These are phyloP conservation scores for Diaporthe destruens DNA, from an alignment of 2,329 filamentous ascomycete genomes.

Conservation along the genomic window DNA sequence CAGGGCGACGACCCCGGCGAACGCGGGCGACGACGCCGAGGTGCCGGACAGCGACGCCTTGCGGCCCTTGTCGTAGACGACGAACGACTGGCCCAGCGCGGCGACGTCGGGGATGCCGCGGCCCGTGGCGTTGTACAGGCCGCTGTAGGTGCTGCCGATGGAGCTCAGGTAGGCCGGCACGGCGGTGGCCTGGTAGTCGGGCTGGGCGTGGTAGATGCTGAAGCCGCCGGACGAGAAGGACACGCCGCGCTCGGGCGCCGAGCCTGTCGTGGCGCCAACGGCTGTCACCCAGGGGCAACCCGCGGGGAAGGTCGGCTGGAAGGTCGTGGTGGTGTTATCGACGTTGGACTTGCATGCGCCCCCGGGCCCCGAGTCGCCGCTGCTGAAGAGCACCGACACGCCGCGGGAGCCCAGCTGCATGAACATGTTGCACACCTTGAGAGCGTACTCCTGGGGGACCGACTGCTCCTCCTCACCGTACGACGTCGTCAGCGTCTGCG, in stretches of 20 bases:
- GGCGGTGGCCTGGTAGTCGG: constrained; percentile 50
- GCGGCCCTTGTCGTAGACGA: constrained; percentile 49
- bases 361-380: constrained; percentile 37
- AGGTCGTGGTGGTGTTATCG: constrained; percentile 39
- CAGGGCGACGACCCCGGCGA: constrained; percentile 56
- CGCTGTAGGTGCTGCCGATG: constrained; percentile 54
- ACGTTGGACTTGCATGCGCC: constrained; percentile 35
- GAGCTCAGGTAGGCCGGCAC: constrained; percentile 52
- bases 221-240: constrained; percentile 56
- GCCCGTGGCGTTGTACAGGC: constrained; percentile 53
- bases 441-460: constrained; percentile 69
- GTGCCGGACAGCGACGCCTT: constrained; percentile 48
- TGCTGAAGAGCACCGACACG: constrained; percentile 69
- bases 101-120: constrained; percentile 56
- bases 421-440: constrained; percentile 71
- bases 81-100: constrained; percentile 65
- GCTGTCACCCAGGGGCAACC: constrained; percentile 67
- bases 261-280: constrained; percentile 65
- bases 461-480: constrained; percentile 77
- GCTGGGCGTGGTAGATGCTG: constrained; percentile 53
- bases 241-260: constrained; percentile 52
- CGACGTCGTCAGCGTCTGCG: constrained; percentile 72
- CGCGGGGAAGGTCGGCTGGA: constrained; percentile 46
- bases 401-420: constrained; percentile 74
- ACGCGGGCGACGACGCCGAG: constrained; percentile 54